A percentile compares a stretch with the other conserved stretches of the same genome.
Evolutionary conservation across 331 rosid species (phyloP).

Genomic region (Spiraea crenata): DNA sequence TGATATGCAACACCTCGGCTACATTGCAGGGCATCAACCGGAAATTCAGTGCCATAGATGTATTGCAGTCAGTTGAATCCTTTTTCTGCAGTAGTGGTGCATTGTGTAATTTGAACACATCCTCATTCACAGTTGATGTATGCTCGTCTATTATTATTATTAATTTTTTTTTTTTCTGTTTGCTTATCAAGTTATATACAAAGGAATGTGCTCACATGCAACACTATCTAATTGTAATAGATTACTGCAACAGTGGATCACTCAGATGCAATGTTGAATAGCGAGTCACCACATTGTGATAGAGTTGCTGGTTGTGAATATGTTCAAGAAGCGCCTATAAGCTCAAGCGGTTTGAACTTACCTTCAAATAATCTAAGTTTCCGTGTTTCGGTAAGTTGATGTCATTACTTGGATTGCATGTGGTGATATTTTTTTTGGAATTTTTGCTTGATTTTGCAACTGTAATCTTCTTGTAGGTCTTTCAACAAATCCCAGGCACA

Average conservation of each 20-base stretch:
- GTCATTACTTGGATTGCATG: constrained; percentile 11
- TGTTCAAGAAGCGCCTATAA: constrained; percentile 25
- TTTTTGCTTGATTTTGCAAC: constrained; percentile 3
- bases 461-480: constrained; percentile 45
- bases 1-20: constrained; percentile 16
- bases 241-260: constrained; percentile 47
- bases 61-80: constrained; percentile 59
- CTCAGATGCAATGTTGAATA: constrained; percentile 53
- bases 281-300: constrained; percentile 31
- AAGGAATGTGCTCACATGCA: constrained; percentile 17
- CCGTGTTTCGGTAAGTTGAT: constrained; percentile 49
- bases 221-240: constrained; percentile 36
- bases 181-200: not conserved
- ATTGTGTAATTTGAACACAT: constrained; percentile 56
- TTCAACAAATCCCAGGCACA: constrained; percentile 78
- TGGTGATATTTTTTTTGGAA: constrained; percentile 22
- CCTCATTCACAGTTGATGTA: constrained; percentile 73
- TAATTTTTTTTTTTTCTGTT: constrained; percentile 11
- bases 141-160: constrained; percentile 22
- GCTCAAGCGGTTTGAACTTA: constrained; percentile 27
- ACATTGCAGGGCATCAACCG: constrained; percentile 59
- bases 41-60: constrained; percentile 63
- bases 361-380: constrained; percentile 43
- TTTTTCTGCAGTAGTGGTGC: constrained; percentile 49
- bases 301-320: constrained; percentile 30